Evolutionary conservation across 148 eudicot species (phyloP).

Genomic region (Bassia scoparia): DNA sequence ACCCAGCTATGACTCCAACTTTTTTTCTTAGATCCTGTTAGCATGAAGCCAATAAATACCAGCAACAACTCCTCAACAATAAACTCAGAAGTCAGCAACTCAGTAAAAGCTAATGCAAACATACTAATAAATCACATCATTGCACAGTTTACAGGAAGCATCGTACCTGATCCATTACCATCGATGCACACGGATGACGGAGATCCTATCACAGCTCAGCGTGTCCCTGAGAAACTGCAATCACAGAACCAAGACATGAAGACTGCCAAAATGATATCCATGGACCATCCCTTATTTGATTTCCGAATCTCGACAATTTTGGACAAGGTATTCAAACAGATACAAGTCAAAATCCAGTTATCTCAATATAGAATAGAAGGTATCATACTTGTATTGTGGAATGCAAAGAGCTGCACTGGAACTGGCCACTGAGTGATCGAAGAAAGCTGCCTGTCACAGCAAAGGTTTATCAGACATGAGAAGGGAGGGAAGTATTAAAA

Average conservation of each 20-base stretch:
- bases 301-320: not conserved
- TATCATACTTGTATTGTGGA: constrained; percentile 67
- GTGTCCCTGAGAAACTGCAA: constrained; percentile 75
- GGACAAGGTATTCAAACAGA: not conserved
- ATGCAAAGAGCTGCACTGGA: constrained; percentile 59
- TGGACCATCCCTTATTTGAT: not conserved
- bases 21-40: constrained; percentile 60
- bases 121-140: not conserved
- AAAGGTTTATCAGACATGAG: constrained; percentile 18
- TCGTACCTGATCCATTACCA: constrained; percentile 34
- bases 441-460: constrained; percentile 67
- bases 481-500: not conserved
- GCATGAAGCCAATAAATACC: constrained; percentile 24
- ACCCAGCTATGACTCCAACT: constrained; percentile 56
- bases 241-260: constrained; percentile 18
- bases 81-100: not conserved
- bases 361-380: not conserved
- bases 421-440: constrained; percentile 74
- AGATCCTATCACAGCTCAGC: constrained; percentile 65
- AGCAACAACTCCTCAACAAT: constrained; percentile 3
- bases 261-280: constrained; percentile 1
- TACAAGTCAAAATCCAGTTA: not conserved
- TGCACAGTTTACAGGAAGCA: not conserved
- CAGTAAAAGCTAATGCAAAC: not conserved
- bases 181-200: constrained; percentile 54